A percentile compares a stretch with the other conserved stretches of the same genome.
Evolutionary conservation across 805 yeast genomes (phyloP).

Genomic region (Candida coleopterorum): DNA sequence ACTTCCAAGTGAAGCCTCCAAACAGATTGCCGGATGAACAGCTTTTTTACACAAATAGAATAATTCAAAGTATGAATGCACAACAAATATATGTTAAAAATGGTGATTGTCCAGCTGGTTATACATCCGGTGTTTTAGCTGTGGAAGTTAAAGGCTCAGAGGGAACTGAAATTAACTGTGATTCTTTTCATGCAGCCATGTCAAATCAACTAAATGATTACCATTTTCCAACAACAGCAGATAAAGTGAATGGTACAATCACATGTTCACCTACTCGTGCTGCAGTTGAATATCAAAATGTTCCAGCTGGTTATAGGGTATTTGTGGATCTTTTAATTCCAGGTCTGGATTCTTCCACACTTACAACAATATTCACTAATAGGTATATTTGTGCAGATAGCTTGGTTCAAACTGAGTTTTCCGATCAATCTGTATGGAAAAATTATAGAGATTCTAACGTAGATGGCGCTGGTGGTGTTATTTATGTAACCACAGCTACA

Average conservation of each 20-base stretch:
- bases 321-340: constrained; percentile 11
- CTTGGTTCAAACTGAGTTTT: constrained; percentile 10
- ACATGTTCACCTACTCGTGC: constrained; percentile 10
- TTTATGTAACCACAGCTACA: constrained; percentile 14
- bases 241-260: constrained; percentile 3
- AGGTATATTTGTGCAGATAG: constrained; percentile 9
- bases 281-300: constrained; percentile 10
- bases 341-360: not conserved
- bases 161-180: constrained; percentile 13
- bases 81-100: constrained; percentile 12
- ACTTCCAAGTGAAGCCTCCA: constrained; percentile 4
- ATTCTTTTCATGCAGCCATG: constrained; percentile 12
- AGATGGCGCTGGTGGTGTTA: constrained; percentile 13
- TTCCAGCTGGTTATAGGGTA: constrained; percentile 23
- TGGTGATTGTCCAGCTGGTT: constrained; percentile 18
- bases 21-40: not conserved
- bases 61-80: constrained; percentile 12
- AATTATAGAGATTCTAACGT: constrained; percentile 5
- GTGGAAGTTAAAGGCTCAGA: constrained; percentile 1
- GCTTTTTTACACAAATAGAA: constrained; percentile 3
- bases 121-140: constrained; percentile 19
- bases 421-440: constrained; percentile 12
- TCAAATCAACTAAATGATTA: constrained; percentile 17
- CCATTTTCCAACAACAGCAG: constrained; percentile 12
- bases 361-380: not conserved